Base-by-base conservation (phyloP, 495 filamentous ascomycete species). In the Rostrohypoxylon terebratum region DNA sequence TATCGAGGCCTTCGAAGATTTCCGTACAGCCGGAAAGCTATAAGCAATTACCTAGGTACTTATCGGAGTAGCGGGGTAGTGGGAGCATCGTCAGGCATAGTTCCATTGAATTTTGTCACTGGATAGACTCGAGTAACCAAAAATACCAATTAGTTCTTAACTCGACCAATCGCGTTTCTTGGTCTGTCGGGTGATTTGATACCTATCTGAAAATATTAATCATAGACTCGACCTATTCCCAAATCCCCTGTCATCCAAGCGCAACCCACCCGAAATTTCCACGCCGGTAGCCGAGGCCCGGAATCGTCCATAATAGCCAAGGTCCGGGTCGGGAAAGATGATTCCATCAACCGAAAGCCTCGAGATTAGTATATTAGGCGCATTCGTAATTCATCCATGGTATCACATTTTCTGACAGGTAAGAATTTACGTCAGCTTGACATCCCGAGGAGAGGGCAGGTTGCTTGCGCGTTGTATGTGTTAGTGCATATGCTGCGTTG, bases 21-120 rank as follows among this genome's bases (percentile, higher is more conserved):
- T 99, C 89, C 94, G 95, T 84, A 90, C 94, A 69, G 87, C 93
- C 74, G 88, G 87, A 77, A 88, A 95, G 83, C 83, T 98, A 81
- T 98, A 94, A 92, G 79, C 11, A 31, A 55, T 31, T 36, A 44
- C 38, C 34, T 36, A 31, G 31, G 28, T 36, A 44, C 38, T 48
- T 36, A 36, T 59, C 9, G 13, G 10, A 31, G 28, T 31, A 54
- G 14, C n/a, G 21, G 25, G 50, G 23, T 33, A 23, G 16, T 36
- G 25, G 58, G 50, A 28, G 58, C 58, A 48, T 72, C 58, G 55
- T 34, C 28, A 47, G 57, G 40, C 40, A 63, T 51, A 47, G 50
- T 28, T 54, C 20, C 45, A 1, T 61, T 65, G 53, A 45, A 36
- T 25, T 53, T 14, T 59, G 4, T 61, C 61, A 61, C 54, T 28